These are phyloP conservation scores for Fonsecaea erecta DNA, from an alignment of 2,329 filamentous ascomycete species.

Conservation along the genomic window DNA sequence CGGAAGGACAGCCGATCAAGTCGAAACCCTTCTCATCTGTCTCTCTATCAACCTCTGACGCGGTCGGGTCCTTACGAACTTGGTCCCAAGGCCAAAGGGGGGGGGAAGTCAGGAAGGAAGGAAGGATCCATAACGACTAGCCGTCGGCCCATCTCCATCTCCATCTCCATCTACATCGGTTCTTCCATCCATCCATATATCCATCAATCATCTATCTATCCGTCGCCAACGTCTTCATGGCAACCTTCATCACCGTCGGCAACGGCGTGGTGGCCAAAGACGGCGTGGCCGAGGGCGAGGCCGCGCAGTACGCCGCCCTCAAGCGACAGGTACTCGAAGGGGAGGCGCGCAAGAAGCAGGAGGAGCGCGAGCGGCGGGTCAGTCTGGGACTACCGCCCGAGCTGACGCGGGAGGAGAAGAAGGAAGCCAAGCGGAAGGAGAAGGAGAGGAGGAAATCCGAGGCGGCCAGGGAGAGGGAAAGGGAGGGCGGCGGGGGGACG, in stretches of 20 bases:
- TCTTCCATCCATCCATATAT: background rate
- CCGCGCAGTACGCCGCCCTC: constrained; percentile 21
- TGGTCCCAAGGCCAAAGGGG: too few species aligned
- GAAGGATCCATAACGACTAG: too few species aligned
- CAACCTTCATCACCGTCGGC: constrained; percentile 12
- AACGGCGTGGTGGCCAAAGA: constrained; percentile 19
- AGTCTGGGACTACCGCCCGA: constrained; percentile 15
- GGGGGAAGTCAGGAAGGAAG: too few species aligned
- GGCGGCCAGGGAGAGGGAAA: background rate
- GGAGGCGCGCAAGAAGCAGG: constrained; percentile 15
- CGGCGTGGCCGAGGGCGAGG: constrained; percentile 16
- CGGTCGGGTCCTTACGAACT: too few species aligned
- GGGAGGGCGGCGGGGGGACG: background rate
- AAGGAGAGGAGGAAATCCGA: background rate
- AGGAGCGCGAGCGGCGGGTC: constrained; percentile 18
- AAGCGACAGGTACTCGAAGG: constrained; percentile 16
- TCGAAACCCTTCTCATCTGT: too few species aligned
- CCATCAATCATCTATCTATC: background rate
- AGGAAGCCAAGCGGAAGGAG: constrained; percentile 6
- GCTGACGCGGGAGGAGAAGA: constrained; percentile 12
- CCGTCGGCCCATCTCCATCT: too few species aligned
- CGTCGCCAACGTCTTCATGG: background rate
- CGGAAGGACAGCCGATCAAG: too few species aligned
- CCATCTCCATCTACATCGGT: background rate
- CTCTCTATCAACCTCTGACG: too few species aligned